These are phyloP conservation scores for Astrothelium subdiscretum DNA, from an alignment of 495 filamentous ascomycete genomes.

Conservation along the genomic window DNA sequence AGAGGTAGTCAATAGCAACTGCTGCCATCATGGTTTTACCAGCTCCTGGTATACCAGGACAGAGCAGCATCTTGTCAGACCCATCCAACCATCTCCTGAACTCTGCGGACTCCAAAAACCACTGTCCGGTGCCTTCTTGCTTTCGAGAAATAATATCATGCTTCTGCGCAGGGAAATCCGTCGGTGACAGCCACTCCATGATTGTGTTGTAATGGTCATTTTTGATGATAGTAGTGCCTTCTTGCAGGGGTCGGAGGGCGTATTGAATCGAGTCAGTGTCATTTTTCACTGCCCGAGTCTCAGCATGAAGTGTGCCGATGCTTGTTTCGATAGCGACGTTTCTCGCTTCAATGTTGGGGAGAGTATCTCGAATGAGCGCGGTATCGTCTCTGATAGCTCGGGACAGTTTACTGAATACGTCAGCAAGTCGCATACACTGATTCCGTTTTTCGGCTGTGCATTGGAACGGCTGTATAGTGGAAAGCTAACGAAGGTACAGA, in stretches of 20 bases:
- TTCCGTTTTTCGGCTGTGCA: too few species aligned
- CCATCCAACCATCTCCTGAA: constrained; percentile 28
- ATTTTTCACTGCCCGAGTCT: not conserved
- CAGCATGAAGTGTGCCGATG: not conserved
- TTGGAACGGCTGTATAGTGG: too few species aligned
- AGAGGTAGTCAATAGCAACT: constrained; percentile 23
- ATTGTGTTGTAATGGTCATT: not conserved
- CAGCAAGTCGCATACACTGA: not conserved
- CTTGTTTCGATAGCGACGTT: not conserved
- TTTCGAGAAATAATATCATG: constrained; percentile 23
- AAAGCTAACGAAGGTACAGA: too few species aligned
- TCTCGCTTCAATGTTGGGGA: not conserved
- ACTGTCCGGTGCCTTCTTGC: constrained; percentile 30
- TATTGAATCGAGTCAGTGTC: not conserved
- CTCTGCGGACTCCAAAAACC: constrained; percentile 29
- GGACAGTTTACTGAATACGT: constrained; percentile 8
- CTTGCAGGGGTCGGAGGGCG: not conserved
- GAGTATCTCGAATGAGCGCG: too few species aligned
- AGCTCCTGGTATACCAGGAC: constrained; percentile 29
- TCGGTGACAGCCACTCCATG: not conserved
- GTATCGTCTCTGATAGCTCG: constrained; percentile 15
- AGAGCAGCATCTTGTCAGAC: constrained; percentile 22
- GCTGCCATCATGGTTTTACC: constrained; percentile 22
- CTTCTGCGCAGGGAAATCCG: constrained; percentile 22
- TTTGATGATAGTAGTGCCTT: not conserved